Evolutionary conservation across 257 asterid genomes (phyloP), one percentile per base, ranked within the genome.

Genomic region (Misopates orontium): DNA sequence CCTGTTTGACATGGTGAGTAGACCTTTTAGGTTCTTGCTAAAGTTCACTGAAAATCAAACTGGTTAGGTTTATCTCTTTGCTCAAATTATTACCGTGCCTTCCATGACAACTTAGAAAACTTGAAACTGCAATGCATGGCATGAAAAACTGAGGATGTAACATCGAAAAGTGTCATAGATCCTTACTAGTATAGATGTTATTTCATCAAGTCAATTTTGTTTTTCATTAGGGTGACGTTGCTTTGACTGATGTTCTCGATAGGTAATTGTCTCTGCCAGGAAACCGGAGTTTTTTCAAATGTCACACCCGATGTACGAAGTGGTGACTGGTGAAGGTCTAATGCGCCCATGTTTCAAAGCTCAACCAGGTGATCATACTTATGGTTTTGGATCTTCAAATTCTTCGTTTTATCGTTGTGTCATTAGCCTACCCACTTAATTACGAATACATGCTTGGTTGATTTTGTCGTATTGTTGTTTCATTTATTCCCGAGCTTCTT

Each of bases 291-390:
- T 90, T 71, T 90, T 90, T 75, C 97, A 87, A 77, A 82, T 78
- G 87, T 82, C 96, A 51, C 95, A 90, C 78, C 97, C 97, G 14
- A 69, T 90, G 91, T 90, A 90, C 63, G 95, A 90, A 83, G 96
- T 90, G 77, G 97, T 87, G 79, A 90, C 96, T 39, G 86, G 80
- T 71, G 95, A 87, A 84, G 97, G 97, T 68, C 83, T 90, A 56
- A 82, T 87, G 96, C 94, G 95, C 58, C 97, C 97, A 58, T 90
- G 97, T 78, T 87, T 90, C 77, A 87, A 83, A 80, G 87, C 91
- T 77, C 50, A 56, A 42, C 75, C 94, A 83, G 97, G 97, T 90
- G 79, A 42, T 28, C 36, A 28, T 28, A 28, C 66, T 53, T 53
- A 48, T 62, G 68, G 56, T 66, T 18, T 70, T 55, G 44, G n/a